Evolutionary conservation across 116 monocot species (phyloP).

Genomic region (Cymodocea nodosa): DNA sequence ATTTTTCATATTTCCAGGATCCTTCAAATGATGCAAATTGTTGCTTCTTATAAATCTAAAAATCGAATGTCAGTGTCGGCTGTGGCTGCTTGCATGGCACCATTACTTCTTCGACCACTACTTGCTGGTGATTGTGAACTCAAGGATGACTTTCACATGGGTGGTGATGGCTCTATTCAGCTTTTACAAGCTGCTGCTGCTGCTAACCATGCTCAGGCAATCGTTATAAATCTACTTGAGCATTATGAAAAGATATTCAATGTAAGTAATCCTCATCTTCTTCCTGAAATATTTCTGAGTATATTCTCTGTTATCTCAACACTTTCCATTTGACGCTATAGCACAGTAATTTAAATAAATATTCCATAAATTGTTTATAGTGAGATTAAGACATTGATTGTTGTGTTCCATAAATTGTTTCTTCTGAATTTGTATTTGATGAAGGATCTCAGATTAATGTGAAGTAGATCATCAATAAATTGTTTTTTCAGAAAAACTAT

Average conservation of each 20-base stretch:
- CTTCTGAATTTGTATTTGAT: not conserved
- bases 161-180: slow-evolving; percentile 80
- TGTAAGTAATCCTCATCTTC: slow-evolving; percentile 28
- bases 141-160: slow-evolving; percentile 56
- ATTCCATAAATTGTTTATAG: not conserved
- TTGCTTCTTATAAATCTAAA: slow-evolving; percentile 58
- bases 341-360: too few relatives aligned
- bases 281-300: too few relatives aligned
- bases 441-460: not conserved
- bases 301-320: too few relatives aligned
- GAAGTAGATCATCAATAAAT: not conserved
- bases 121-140: slow-evolving; percentile 76
- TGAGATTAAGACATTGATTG: too few relatives aligned
- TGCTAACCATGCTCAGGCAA: slow-evolving; percentile 95
- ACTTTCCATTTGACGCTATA: too few relatives aligned
- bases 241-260: slow-evolving; percentile 74
- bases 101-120: slow-evolving; percentile 87
- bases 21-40: slow-evolving; percentile 74
- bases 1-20: slow-evolving; percentile 37
- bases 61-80: slow-evolving; percentile 79
- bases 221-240: slow-evolving; percentile 77
- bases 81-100: slow-evolving; percentile 96
- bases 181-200: slow-evolving; percentile 95
- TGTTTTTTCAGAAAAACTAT: too few relatives aligned
- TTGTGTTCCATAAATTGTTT: not conserved